A percentile compares a stretch with the other conserved stretches of the same genome.
phyloP scores from a whole-genome alignment of 148 eudicot genomes.

The Fagopyrum esculentum region DNA sequence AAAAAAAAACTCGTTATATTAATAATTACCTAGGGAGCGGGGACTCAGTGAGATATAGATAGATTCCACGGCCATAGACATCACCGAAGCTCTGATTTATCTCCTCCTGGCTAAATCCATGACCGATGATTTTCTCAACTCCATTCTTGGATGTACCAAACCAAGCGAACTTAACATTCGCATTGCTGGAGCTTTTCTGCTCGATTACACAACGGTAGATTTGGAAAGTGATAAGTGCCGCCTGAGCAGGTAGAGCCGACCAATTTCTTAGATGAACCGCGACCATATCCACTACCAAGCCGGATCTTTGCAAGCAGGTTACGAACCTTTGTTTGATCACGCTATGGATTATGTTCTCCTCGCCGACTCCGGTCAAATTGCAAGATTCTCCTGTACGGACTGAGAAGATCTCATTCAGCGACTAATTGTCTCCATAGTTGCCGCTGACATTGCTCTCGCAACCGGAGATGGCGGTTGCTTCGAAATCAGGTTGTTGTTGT shows the following conservation, averaged over 20 bases:
- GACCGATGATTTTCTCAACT: slow-evolving; percentile 25
- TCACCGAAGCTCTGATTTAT: background rate
- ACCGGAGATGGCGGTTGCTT: slow-evolving; percentile 28
- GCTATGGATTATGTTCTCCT: slow-evolving; percentile 29
- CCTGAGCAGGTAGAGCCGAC: slow-evolving; percentile 13
- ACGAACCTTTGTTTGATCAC: slow-evolving; percentile 29
- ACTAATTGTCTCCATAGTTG: too few species aligned
- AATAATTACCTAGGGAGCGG: slow-evolving; percentile 23
- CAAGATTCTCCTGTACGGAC: background rate
- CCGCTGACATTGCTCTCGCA: slow-evolving; percentile 54
- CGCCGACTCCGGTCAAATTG: slow-evolving; percentile 23
- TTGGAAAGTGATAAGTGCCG: slow-evolving; percentile 21
- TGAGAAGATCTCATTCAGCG: background rate
- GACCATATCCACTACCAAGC: slow-evolving; percentile 10
- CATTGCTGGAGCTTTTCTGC: slow-evolving; percentile 17
- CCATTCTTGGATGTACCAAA: slow-evolving; percentile 32
- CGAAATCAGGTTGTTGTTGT: slow-evolving; percentile 7
- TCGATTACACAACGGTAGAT: slow-evolving; percentile 21
- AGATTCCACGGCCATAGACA: slow-evolving; percentile 24
- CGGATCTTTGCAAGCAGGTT: slow-evolving; percentile 24
- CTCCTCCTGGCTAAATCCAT: slow-evolving; percentile 33
- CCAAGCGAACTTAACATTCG: slow-evolving; percentile 28
- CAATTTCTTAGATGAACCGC: slow-evolving; percentile 27
- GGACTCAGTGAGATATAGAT: slow-evolving; percentile 21
- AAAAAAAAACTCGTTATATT: too few species aligned